Evolutionary conservation across 2,329 filamentous ascomycete species (phyloP).

Genomic region (Hypoxylon sp.): DNA sequence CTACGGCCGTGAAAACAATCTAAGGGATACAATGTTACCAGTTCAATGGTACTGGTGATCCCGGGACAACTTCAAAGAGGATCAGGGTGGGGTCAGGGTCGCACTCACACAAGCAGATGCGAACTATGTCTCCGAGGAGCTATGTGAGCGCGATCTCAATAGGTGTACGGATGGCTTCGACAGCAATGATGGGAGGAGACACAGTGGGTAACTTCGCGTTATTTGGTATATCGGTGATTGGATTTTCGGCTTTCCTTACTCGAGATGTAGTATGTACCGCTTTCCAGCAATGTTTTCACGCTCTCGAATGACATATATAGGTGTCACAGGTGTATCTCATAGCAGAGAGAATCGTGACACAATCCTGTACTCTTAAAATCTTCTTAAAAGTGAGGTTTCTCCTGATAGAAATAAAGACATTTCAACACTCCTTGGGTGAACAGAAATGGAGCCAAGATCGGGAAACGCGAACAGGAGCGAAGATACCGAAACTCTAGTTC

Average conservation of each 20-base stretch:
- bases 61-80: slow-evolving; percentile 25
- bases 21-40: slow-evolving; percentile 35
- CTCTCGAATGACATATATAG: slow-evolving; percentile 13
- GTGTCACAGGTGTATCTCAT: slow-evolving; percentile 30
- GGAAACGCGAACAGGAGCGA: slow-evolving; percentile 17
- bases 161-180: slow-evolving; percentile 15
- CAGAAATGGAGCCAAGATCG: slow-evolving; percentile 19
- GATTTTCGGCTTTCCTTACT: slow-evolving; percentile 17
- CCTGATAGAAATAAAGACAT: slow-evolving; percentile 9
- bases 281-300: slow-evolving; percentile 9
- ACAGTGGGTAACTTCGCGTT: slow-evolving; percentile 3
- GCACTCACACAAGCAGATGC: slow-evolving; percentile 24
- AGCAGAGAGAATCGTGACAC: slow-evolving; percentile 17
- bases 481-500: slow-evolving; percentile 23
- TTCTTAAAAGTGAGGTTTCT: slow-evolving; percentile 18
- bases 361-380: slow-evolving; percentile 9
- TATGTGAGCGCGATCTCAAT: slow-evolving; percentile 6
- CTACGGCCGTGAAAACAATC: slow-evolving; percentile 30
- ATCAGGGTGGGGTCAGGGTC: slow-evolving; percentile 30
- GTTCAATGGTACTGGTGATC: slow-evolving; percentile 26
- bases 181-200: slow-evolving; percentile 7
- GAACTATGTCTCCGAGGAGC: slow-evolving; percentile 8
- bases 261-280: slow-evolving; percentile 2
- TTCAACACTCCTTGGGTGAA: background rate
- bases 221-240: slow-evolving; percentile 8